These are phyloP conservation scores for Amylostereum chailletii DNA, from an alignment of 1,284 basidiomycete genomes.

Conservation along the genomic window DNA sequence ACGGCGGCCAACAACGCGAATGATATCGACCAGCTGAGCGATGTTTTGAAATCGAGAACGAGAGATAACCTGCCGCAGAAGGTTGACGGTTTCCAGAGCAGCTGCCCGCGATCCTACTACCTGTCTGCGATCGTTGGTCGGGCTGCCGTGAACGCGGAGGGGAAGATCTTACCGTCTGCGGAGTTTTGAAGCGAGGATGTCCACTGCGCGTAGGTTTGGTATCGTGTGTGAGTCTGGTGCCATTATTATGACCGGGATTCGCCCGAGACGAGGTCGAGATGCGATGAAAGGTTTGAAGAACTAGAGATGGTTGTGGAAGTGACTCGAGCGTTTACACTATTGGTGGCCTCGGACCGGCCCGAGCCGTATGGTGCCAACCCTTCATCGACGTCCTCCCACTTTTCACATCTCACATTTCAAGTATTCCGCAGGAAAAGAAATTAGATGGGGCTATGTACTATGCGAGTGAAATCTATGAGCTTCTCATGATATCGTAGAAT, in stretches of 20 bases:
- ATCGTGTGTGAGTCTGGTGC: conserved; percentile 24
- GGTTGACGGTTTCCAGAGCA: conserved; percentile 82
- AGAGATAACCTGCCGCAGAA: conserved; percentile 84
- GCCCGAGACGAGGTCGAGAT: not conserved
- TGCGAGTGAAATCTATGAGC: too few relatives aligned
- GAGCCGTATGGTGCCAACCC: not conserved
- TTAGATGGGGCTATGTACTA: not conserved
- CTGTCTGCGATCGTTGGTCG: conserved; percentile 44
- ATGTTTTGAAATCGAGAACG: conserved; percentile 82
- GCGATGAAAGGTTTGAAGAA: too few relatives aligned
- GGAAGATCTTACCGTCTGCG: conserved; percentile 49
- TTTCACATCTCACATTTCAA: not conserved
- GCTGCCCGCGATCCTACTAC: conserved; percentile 83
- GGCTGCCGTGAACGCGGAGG: conserved; percentile 3
- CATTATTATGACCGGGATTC: not conserved
- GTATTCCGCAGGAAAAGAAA: not conserved
- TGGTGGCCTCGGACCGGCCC: too few relatives aligned
- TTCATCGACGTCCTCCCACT: not conserved
- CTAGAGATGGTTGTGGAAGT: too few relatives aligned
- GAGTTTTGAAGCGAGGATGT: conserved; percentile 55
- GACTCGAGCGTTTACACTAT: too few relatives aligned
- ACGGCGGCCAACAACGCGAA: conserved; percentile 73
- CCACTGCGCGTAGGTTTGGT: conserved; percentile 46
- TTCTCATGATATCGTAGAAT: conserved; percentile 75
- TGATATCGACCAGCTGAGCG: conserved; percentile 76